Base-by-base conservation (phyloP, 441 rosid species). In the Populus hybrid region DNA sequence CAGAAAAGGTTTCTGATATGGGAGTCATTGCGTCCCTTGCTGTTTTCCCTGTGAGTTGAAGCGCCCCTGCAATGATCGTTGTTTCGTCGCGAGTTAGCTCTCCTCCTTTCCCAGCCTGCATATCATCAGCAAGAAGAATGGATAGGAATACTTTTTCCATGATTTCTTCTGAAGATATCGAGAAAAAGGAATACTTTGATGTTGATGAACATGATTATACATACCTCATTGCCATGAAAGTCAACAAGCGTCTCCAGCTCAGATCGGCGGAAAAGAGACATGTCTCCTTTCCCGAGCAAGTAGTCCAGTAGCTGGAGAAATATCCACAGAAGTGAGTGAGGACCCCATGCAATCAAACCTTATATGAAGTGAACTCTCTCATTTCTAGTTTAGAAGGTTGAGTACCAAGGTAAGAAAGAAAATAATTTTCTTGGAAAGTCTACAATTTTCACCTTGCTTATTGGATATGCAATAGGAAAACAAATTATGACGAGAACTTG, bases 61-160 rank as follows among this genome's bases (percentile, higher is more conserved):
- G 99, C 75, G 99, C 99, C 82, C 98, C 99, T 16, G 92, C 92
- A 72, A 95, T 92, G 76, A 95, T 95, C 12, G 94, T 95, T 7
- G 98, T 95, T 82, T 93, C 99, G 46, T 93, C 95, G 76, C 82
- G 95, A 0, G 98, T 93, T 83, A 95, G 76, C 79, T 95, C 98
- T 71, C 98, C 98, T 38, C 98, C 97, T 81, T 95, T 95, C 53
- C 98, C 98, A 53, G 98, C 98, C 98, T 91, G 86, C 75, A 64
- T 34, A n/a, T 30, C 9, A 59, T 42, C 46, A 64, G 36, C 24
- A 63, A 34, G n/a, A 14, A 70, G 59, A 23, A 21, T 12, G 34
- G 38, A 30, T 68, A 34, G 26, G 50, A 10, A 40, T 40, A 10
- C 4, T 40, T 40, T 46, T 14, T 12, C 57, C 19, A 14, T 46